These are phyloP conservation scores for Globomyces pollinis-pini DNA, from an alignment of 192 early-diverging fungal species.

Conservation along the genomic window DNA sequence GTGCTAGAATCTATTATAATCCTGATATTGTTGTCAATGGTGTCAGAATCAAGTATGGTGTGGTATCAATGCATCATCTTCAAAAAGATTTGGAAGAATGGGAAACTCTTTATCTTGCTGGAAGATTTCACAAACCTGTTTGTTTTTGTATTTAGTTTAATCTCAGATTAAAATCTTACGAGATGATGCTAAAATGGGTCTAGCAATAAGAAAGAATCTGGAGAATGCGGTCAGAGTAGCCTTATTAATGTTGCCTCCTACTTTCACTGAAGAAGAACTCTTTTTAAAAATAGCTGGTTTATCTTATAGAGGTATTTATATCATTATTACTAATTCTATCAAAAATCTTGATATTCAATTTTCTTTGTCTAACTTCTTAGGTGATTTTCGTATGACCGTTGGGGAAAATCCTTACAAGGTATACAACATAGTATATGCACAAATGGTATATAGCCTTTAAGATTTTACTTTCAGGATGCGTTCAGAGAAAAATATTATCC, in stretches of 20 bases:
- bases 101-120: constrained; percentile 92
- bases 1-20: constrained; percentile 94
- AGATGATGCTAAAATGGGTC: constrained; percentile 63
- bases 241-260: constrained; percentile 70
- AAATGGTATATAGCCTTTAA: constrained; percentile 38
- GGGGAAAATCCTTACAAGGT: constrained; percentile 96
- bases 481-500: constrained; percentile 44
- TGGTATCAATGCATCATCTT: constrained; percentile 82
- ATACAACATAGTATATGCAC: constrained; percentile 83
- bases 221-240: constrained; percentile 75
- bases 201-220: constrained; percentile 80
- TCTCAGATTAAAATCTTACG: constrained; percentile 69
- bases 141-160: no score
- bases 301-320: constrained; percentile 76
- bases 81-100: constrained; percentile 86
- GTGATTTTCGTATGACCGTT: constrained; percentile 88
- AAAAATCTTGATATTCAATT: neutral
- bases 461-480: constrained; percentile 19
- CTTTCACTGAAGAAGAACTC: constrained; percentile 75
- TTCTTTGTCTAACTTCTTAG: no score
- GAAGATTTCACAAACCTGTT: constrained; percentile 96
- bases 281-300: constrained; percentile 74
- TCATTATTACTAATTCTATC: constrained; percentile 20
- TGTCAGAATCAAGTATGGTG: constrained; percentile 90
- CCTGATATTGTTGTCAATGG: constrained; percentile 83